phyloP scores from a whole-genome alignment of 1,284 basidiomycete genomes.

The Trametes polyzona region DNA sequence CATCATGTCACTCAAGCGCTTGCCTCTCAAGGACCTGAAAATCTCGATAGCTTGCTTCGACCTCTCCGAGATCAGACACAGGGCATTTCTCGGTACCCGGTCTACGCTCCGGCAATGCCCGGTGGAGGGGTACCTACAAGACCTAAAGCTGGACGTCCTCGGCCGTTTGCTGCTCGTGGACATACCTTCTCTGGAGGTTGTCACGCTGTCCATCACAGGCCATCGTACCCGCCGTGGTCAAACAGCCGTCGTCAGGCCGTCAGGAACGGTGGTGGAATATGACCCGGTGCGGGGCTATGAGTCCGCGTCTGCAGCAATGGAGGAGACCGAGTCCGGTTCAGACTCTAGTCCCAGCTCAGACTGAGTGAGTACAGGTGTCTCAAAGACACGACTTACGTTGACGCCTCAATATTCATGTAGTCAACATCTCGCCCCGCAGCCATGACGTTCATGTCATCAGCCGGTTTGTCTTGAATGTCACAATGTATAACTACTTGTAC shows the following conservation, averaged over 20 bases:
- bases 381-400: too few species aligned
- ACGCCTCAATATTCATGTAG: too few species aligned
- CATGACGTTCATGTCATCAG: too few species aligned
- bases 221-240: background rate
- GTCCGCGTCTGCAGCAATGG: too few species aligned
- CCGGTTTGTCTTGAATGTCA: too few species aligned
- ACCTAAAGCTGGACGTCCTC: background rate
- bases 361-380: too few species aligned
- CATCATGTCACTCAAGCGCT: background rate
- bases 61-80: background rate
- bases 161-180: background rate
- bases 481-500: too few species aligned
- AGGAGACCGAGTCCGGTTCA: too few species aligned
- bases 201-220: background rate
- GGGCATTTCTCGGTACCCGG: background rate
- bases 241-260: background rate
- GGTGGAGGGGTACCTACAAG: background rate
- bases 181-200: background rate
- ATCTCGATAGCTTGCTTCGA: background rate
- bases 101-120: background rate
- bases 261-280: background rate
- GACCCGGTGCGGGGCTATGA: too few species aligned
- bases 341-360: too few species aligned
- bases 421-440: too few species aligned
- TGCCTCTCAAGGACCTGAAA: background rate